phyloP scores from a whole-genome alignment of 257 asterid species.

The Lithospermum erythrorhizon region DNA sequence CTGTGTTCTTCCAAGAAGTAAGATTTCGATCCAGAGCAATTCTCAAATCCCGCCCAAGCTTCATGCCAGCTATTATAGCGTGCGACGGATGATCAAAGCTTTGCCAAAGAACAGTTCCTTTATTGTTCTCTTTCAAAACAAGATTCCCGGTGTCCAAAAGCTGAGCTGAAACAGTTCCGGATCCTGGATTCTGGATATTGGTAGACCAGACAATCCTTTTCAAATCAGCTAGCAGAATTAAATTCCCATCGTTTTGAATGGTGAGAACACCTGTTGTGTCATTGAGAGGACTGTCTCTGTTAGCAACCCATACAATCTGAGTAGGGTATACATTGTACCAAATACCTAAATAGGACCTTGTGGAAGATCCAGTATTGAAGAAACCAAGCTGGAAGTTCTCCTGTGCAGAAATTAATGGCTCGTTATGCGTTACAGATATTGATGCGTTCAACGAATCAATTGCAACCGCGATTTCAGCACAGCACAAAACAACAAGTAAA shows the following conservation, averaged over 20 bases:
- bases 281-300: constrained; percentile 5
- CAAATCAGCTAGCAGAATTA: background rate
- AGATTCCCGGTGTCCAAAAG: constrained; percentile 7
- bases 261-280: constrained; percentile 3
- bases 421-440: background rate
- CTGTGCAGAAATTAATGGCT: constrained; percentile 7
- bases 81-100: constrained; percentile 15
- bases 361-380: constrained; percentile 12
- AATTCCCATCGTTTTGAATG: background rate
- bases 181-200: background rate
- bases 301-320: constrained; percentile 8
- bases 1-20: constrained; percentile 11
- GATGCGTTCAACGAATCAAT: background rate
- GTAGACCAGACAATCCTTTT: background rate
- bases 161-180: background rate
- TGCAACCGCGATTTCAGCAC: background rate
- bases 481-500: background rate
- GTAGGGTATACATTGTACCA: constrained; percentile 6
- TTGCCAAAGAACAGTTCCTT: constrained; percentile 2
- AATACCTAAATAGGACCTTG: constrained; percentile 5
- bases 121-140: constrained; percentile 5
- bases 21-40: constrained; percentile 6
- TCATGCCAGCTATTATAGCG: constrained; percentile 15
- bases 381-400: constrained; percentile 14
- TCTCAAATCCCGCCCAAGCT: constrained; percentile 8